Evolutionary conservation across 2,329 filamentous ascomycete genomes (phyloP).

Genomic region (Penicillium sp.): DNA sequence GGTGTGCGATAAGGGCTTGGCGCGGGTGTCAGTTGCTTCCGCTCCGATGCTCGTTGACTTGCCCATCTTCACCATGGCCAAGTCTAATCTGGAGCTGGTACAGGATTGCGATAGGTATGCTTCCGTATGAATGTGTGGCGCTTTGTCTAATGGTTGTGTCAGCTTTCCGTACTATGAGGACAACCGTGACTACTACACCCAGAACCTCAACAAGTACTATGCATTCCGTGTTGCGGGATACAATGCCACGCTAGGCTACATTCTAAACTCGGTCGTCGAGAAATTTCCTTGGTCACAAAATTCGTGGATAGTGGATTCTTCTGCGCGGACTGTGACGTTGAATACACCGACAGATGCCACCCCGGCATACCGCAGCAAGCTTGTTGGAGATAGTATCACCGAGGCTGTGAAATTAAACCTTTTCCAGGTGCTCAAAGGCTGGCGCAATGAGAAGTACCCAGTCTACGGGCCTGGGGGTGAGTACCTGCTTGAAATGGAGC

Average conservation of each 20-base stretch:
- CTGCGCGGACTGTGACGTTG: slow-evolving; percentile 58
- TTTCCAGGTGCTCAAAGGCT: slow-evolving; percentile 70
- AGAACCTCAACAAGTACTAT: slow-evolving; percentile 52
- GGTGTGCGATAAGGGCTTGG: slow-evolving; percentile 21
- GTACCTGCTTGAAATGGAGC: slow-evolving; percentile 67
- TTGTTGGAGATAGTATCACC: slow-evolving; percentile 53
- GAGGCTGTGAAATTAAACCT: slow-evolving; percentile 64
- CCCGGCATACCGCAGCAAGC: slow-evolving; percentile 57
- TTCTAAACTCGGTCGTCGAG: slow-evolving; percentile 46
- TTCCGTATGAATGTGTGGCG: background rate
- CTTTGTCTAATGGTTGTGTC: slow-evolving; percentile 15
- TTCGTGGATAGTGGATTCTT: slow-evolving; percentile 55
- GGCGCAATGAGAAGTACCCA: slow-evolving; percentile 75
- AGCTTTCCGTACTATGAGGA: slow-evolving; percentile 73
- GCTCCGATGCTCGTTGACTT: background rate
- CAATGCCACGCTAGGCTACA: slow-evolving; percentile 57
- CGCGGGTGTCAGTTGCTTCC: background rate
- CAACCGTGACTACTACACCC: slow-evolving; percentile 52
- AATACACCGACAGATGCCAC: slow-evolving; percentile 50
- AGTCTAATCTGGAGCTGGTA: slow-evolving; percentile 51
- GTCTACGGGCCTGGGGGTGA: slow-evolving; percentile 59
- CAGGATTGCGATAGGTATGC: slow-evolving; percentile 52
- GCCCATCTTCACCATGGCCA: slow-evolving; percentile 23
- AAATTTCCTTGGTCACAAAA: slow-evolving; percentile 49
- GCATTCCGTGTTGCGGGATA: slow-evolving; percentile 62